Evolutionary conservation across 2,329 filamentous ascomycete species (phyloP).

Genomic region (Xylaria sp.): DNA sequence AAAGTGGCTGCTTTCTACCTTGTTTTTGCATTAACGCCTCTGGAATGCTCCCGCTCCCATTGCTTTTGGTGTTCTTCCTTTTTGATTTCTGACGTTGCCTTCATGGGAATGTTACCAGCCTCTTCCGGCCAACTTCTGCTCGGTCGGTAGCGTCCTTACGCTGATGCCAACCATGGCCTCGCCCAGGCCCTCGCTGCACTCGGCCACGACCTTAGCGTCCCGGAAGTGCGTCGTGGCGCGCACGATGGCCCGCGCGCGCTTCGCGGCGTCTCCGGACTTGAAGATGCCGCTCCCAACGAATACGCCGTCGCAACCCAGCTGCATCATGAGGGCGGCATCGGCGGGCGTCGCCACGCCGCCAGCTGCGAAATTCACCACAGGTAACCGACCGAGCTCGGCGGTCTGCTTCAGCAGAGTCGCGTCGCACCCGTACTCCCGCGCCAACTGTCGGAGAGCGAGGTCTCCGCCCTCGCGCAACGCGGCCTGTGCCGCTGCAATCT

Average conservation of each 20-base stretch:
- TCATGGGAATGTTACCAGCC: conserved; percentile 74
- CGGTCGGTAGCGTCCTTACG: conserved; percentile 78
- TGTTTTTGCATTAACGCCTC: background rate
- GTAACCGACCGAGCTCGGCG: conserved; percentile 85
- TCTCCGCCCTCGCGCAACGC: conserved; percentile 70
- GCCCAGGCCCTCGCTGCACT: conserved; percentile 89
- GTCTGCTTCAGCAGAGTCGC: conserved; percentile 85
- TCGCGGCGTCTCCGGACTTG: conserved; percentile 90
- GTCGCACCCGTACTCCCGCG: conserved; percentile 83
- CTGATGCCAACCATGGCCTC: conserved; percentile 99
- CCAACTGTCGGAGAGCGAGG: conserved; percentile 72
- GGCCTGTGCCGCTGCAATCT: conserved; percentile 83
- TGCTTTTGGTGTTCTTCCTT: background rate
- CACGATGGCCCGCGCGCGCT: conserved; percentile 93
- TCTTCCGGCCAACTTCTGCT: conserved; percentile 84
- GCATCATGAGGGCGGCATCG: conserved; percentile 97
- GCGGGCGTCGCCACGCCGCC: conserved; percentile 99
- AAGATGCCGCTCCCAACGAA: conserved; percentile 98
- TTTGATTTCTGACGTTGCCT: no score
- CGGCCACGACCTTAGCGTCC: conserved; percentile 85
- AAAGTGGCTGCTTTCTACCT: no score
- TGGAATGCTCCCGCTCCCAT: background rate
- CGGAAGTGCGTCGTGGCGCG: conserved; percentile 91
- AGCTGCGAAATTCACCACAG: conserved; percentile 97
- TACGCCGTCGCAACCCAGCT: conserved; percentile 96